These are phyloP conservation scores for Xenoacremonium recifei DNA, from an alignment of 2,329 filamentous ascomycete genomes.

Conservation along the genomic window DNA sequence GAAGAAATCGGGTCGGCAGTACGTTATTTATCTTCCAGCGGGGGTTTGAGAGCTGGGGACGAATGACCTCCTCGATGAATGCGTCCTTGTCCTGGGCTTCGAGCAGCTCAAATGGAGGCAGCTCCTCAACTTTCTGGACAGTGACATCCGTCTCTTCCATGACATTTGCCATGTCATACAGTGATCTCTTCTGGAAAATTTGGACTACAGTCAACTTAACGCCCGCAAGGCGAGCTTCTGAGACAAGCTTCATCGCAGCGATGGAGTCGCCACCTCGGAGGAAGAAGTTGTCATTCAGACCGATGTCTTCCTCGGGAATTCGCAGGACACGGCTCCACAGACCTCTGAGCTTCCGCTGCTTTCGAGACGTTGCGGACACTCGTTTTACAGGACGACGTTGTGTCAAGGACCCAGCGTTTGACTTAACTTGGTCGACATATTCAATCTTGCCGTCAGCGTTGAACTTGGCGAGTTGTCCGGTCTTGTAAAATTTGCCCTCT, in stretches of 20 bases:
- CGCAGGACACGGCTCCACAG: slow-evolving; percentile 50
- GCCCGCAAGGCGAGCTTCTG: slow-evolving; percentile 48
- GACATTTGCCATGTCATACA: slow-evolving; percentile 52
- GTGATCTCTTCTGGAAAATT: slow-evolving; percentile 49
- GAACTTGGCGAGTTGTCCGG: slow-evolving; percentile 40
- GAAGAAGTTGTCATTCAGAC: slow-evolving; percentile 59
- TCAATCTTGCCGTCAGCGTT: slow-evolving; percentile 29
- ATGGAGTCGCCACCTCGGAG: slow-evolving; percentile 60
- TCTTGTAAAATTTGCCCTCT: slow-evolving; percentile 35
- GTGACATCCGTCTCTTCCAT: slow-evolving; percentile 35
- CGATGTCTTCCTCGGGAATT: slow-evolving; percentile 45
- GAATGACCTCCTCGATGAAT: slow-evolving; percentile 48
- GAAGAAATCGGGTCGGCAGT: slow-evolving; percentile 57
- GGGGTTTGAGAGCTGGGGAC: slow-evolving; percentile 49
- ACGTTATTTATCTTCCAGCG: slow-evolving; percentile 54
- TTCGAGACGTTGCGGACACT: slow-evolving; percentile 38
- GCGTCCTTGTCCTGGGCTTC: slow-evolving; percentile 35
- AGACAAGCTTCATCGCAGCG: slow-evolving; percentile 59
- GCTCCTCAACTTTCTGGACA: slow-evolving; percentile 20
- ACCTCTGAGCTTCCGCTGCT: slow-evolving; percentile 42
- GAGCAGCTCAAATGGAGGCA: slow-evolving; percentile 52
- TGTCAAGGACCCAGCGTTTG: slow-evolving; percentile 7
- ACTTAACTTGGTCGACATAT: slow-evolving; percentile 23
- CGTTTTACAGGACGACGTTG: slow-evolving; percentile 21
- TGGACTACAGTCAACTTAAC: slow-evolving; percentile 52